phyloP scores from a whole-genome alignment of 2,329 filamentous ascomycete genomes.

The Dothiorella sarmentorum region DNA sequence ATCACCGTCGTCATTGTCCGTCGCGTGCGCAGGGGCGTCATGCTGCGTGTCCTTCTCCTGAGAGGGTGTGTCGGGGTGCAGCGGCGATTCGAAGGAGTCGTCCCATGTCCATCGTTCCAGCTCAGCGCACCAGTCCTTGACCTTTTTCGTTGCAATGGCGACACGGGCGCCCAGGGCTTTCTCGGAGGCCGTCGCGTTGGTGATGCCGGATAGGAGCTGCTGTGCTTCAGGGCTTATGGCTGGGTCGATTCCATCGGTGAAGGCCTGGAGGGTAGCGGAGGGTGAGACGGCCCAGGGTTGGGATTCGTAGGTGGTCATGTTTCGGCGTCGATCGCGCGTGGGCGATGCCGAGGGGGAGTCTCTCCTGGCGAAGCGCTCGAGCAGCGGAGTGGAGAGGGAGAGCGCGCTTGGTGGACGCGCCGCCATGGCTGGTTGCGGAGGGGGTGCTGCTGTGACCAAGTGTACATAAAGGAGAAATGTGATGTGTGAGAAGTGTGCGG shows the following conservation, averaged over 20 bases:
- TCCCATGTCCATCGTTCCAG: slow-evolving; percentile 61
- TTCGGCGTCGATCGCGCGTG: slow-evolving; percentile 17
- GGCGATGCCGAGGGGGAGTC: slow-evolving; percentile 16
- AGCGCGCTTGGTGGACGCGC: slow-evolving; percentile 30
- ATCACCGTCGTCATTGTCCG: slow-evolving; percentile 18
- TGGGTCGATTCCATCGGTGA: slow-evolving; percentile 43
- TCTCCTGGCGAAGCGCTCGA: slow-evolving; percentile 11
- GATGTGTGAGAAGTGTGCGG: slow-evolving; percentile 28
- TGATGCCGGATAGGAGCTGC: slow-evolving; percentile 53
- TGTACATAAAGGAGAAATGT: slow-evolving; percentile 29
- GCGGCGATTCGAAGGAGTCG: slow-evolving; percentile 44
- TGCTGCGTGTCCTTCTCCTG: slow-evolving; percentile 18
- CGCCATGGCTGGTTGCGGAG: slow-evolving; percentile 30
- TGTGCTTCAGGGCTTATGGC: slow-evolving; percentile 42
- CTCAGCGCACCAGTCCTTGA: slow-evolving; percentile 74
- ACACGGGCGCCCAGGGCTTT: slow-evolving; percentile 69
- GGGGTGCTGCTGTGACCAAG: slow-evolving; percentile 15
- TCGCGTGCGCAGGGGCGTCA: background rate
- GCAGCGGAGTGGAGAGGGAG: slow-evolving; percentile 14
- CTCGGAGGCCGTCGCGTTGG: slow-evolving; percentile 61
- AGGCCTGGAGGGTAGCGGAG: slow-evolving; percentile 41
- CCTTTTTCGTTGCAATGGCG: slow-evolving; percentile 65
- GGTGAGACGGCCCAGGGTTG: slow-evolving; percentile 30
- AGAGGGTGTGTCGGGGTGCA: slow-evolving; percentile 20
- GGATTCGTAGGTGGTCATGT: slow-evolving; percentile 17